Percentiles rank a stretch among this genome's conserved stretches.
Evolutionary conservation across 2,329 filamentous ascomycete genomes (phyloP).

Genomic region (Xylariaceae sp.): DNA sequence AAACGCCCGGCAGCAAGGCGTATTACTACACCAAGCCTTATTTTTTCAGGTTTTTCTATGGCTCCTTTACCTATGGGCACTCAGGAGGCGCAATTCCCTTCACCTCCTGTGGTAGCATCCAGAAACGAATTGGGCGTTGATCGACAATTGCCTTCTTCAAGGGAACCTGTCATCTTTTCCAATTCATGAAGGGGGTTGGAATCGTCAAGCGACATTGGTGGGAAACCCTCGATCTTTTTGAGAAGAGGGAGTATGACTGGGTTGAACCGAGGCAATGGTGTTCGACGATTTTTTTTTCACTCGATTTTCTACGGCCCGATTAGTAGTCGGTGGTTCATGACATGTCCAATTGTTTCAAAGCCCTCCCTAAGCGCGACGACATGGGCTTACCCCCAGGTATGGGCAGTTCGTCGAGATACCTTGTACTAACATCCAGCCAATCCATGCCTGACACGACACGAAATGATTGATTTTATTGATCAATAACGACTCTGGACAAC

Average conservation of each 20-base stretch:
- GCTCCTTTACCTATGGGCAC: neutral
- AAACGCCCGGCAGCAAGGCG: neutral
- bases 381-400: neutral
- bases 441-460: neutral
- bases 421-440: neutral
- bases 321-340: neutral
- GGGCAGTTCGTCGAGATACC: neutral
- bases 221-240: neutral
- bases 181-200: neutral
- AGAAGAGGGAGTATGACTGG: neutral
- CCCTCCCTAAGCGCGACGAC: neutral
- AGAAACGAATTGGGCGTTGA: neutral
- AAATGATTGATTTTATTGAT: neutral
- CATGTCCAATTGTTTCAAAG: neutral
- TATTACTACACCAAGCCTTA: neutral
- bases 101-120: neutral
- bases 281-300: neutral
- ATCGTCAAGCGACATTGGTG: neutral
- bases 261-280: neutral
- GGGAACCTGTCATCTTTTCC: neutral
- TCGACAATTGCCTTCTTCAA: neutral
- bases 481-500: neutral
- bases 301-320: neutral
- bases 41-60: neutral
- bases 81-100: neutral